Base-by-base conservation (phyloP, 169 alveolate genomes). In the Plasmodium gallinaceum region DNA sequence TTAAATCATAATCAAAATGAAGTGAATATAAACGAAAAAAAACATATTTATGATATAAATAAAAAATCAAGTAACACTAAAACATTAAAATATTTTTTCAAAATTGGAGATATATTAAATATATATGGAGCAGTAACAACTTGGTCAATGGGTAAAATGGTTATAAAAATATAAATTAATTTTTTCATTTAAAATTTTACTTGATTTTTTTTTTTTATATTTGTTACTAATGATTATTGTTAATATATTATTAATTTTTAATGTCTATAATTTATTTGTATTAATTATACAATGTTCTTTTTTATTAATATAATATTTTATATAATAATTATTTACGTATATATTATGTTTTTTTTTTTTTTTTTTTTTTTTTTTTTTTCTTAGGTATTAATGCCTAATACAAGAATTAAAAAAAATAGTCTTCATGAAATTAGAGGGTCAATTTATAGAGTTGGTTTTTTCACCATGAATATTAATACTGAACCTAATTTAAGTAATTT, bases 111-210 rank as follows among this genome's bases (percentile, higher is more conserved):
- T 46, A 92, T 92, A n/a, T 46, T 94, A n/a, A 83, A 76, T 58
- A 68, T 94, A 14, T 18, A 52, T 20, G 93, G 94, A 18, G 93
- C 94, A 24, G 86, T 62, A 32, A 94, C 96, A 16, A 87, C 94
- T 2, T 94, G 96, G 96, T 94, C 96, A 7, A 94, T 92, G 93
- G 96, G 96, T 2, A 93, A 92, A 85, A 83, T 94, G 94, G 96
- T 93, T 42, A 18, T 58, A 12, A 75, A 88, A 12, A 88, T 91
- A 8, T 0, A 32, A 32, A 14, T 48, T 48, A 48, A 48, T 48
- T 9, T 48, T 14, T 48, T 48, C 58, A 42, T 43, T 10, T 2
- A 9, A 42, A 20, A 45, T 22, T n/a, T 45, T 69, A 42, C 42
- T 24, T 48, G 18, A 10, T 10, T 48, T 48, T 48, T 2, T 9